Base-by-base conservation (phyloP, 345 rosid species). In the Aurinia saxatilis region DNA sequence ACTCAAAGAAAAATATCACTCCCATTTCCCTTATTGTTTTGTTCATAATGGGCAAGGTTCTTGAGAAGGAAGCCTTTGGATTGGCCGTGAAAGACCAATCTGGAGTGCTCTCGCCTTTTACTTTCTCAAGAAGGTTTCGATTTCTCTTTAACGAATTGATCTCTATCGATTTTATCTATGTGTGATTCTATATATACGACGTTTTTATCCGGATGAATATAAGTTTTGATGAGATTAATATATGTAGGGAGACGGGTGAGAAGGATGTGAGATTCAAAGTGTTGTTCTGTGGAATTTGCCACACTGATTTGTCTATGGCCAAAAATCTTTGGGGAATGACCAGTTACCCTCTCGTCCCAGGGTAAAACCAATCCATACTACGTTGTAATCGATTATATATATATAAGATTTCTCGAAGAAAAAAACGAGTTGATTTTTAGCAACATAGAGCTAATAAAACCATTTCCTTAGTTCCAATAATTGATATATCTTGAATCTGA, bases 241-340 rank as follows among this genome's bases (percentile, higher is more conserved):
- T 33, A 36, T 17, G 46, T 55, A 76, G 82, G 68, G 75, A 34
- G 18, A 68, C 74, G 0, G 75, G 79, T 10, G 82, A 71, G 46
- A 71, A 75, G 2, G 80, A 82, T 49, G 77, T 80, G 34, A 57
- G 65, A 8, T 51, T 80, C 2, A 76, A 76, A 53, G 75, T 78
- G 30, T 13, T 74, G 56, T 79, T 72, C 30, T 79, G 87, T 65
- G 87, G 87, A 25, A 78, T 85, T 15, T 82, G 85, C 36, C 85
- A 79, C 45, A 40, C 80, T n/a, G 84, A 80, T 66, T 62, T 80
- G 31, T 71, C 70, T 45, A 73, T 54, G 67, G 38, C 76, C 4
- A 82, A 67, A 66, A 79, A 77, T 27, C 81, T 77, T 9, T 82
- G 84, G 82, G 85, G 83, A 0, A 5, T 8, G 17, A 34, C 78